These are phyloP conservation scores for Aspergillus sparsus DNA, from an alignment of 495 filamentous ascomycete species.

Conservation along the genomic window DNA sequence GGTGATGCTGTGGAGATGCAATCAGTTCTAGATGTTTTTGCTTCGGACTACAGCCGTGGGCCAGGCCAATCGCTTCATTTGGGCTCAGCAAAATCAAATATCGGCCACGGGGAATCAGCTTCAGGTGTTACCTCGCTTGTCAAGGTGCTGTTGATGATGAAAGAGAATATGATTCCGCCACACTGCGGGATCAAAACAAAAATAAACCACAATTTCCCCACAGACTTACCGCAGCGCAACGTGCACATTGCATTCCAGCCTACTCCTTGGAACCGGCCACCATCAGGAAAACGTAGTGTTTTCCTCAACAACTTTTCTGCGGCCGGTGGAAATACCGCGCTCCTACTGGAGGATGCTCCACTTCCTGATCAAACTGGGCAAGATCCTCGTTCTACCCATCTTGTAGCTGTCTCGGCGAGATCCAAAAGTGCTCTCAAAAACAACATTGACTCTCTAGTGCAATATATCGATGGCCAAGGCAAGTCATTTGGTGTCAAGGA, in stretches of 20 bases:
- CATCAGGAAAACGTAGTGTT: constrained; percentile 62
- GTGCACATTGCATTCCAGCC: constrained; percentile 66
- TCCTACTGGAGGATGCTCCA: constrained; percentile 58
- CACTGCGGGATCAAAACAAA: constrained; percentile 85
- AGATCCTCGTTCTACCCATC: constrained; percentile 54
- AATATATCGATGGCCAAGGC: constrained; percentile 53
- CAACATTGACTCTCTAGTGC: constrained; percentile 52
- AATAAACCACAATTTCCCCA: constrained; percentile 80
- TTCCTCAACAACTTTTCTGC: constrained; percentile 71
- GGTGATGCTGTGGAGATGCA: constrained; percentile 80
- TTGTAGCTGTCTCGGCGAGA: constrained; percentile 55
- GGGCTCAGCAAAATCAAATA: constrained; percentile 84
- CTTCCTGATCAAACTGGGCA: constrained; percentile 39
- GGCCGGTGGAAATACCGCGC: constrained; percentile 55
- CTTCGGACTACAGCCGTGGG: constrained; percentile 65
- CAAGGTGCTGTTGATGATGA: constrained; percentile 87
- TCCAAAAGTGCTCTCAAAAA: constrained; percentile 55
- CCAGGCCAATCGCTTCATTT: constrained; percentile 73
- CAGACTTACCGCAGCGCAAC: constrained; percentile 70
- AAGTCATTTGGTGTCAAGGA: constrained; percentile 42
- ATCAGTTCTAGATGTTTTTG: constrained; percentile 78
- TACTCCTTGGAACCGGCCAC: constrained; percentile 63
- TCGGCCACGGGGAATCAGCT: constrained; percentile 87
- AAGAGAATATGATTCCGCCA: constrained; percentile 78
- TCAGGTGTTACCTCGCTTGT: constrained; percentile 81